Percentiles rank a stretch among this genome's conserved stretches.
These are phyloP conservation scores for Hypomyces rosellus DNA, from an alignment of 2,329 filamentous ascomycete genomes.

Conservation along the genomic window DNA sequence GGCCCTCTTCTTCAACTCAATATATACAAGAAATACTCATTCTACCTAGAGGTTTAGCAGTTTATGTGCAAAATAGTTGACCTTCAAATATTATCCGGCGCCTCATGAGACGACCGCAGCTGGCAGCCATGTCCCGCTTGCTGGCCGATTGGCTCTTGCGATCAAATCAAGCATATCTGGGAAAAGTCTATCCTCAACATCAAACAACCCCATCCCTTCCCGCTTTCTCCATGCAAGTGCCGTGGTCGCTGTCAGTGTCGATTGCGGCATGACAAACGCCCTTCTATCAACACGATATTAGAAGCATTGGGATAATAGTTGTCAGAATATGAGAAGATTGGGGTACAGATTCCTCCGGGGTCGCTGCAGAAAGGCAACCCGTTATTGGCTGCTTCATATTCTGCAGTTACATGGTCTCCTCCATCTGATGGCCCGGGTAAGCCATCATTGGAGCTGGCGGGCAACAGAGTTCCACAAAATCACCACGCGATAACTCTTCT, in stretches of 20 bases:
- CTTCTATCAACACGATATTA: too few relatives aligned
- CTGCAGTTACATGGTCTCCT: too few relatives aligned
- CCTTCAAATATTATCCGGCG: slow-evolving; percentile 1
- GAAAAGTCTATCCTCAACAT: not conserved
- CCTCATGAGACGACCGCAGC: slow-evolving; percentile 13
- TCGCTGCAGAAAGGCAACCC: too few relatives aligned
- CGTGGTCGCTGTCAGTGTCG: not conserved
- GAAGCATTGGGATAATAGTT: not conserved
- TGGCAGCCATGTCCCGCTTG: slow-evolving; percentile 1
- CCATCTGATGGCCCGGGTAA: not conserved
- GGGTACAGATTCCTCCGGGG: not conserved
- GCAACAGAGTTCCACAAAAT: not conserved
- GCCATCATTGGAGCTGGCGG: not conserved
- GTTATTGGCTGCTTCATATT: too few relatives aligned
- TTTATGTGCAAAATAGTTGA: not conserved
- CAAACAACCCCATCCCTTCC: too few relatives aligned
- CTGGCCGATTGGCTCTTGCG: not conserved
- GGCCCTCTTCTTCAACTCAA: too few relatives aligned
- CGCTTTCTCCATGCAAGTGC: not conserved
- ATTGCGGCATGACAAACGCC: too few relatives aligned
- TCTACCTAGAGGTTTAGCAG: not conserved
- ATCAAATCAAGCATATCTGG: too few relatives aligned
- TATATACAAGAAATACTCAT: too few relatives aligned
- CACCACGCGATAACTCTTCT: not conserved
- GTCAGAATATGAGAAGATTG: not conserved